These are phyloP conservation scores for Avena insularis DNA, from an alignment of 176 grass and related monocot genomes.

Conservation along the genomic window DNA sequence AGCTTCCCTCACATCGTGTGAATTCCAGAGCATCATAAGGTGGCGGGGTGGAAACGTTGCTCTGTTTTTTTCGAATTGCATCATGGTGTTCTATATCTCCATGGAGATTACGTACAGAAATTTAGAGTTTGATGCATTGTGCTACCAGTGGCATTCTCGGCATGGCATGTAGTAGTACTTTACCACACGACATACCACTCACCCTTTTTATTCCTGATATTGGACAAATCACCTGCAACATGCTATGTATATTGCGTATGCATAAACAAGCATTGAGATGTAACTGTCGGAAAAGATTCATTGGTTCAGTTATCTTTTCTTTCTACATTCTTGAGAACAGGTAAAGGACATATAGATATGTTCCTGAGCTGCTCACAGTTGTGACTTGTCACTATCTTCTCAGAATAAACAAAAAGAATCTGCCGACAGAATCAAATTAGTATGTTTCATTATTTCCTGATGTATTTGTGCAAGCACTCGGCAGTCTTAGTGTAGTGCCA, in stretches of 20 bases:
- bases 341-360: not conserved
- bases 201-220: not conserved
- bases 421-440: not conserved
- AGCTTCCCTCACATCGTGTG: not conserved
- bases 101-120: not conserved
- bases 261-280: not conserved
- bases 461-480: not conserved
- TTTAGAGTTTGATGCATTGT: not conserved
- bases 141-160: not conserved
- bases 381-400: not conserved
- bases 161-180: not conserved
- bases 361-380: not conserved
- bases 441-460: not conserved
- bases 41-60: not conserved
- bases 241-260: not conserved
- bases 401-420: not conserved
- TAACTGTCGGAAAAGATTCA: not conserved
- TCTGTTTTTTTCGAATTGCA: not conserved
- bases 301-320: not conserved
- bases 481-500: constrained; percentile 10
- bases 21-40: not conserved
- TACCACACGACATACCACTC: not conserved
- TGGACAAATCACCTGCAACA: not conserved
- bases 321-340: not conserved
- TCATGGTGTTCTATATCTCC: not conserved